Evolutionary conservation across 495 filamentous ascomycete species (phyloP), one percentile per base, ranked within the genome.

Genomic region (Talaromyces proteolyticus): DNA sequence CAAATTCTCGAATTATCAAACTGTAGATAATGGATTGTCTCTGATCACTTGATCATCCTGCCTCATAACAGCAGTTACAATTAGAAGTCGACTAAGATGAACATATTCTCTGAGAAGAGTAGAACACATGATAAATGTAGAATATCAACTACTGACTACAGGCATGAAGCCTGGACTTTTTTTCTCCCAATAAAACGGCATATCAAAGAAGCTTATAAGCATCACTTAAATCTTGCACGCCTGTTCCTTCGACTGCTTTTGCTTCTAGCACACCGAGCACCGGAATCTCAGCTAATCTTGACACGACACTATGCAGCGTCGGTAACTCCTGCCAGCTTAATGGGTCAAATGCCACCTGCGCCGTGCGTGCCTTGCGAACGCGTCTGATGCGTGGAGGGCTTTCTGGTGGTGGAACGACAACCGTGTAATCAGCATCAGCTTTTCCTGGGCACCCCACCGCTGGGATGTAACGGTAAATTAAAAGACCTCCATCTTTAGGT

Each of bases 241-340:
- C 76, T 17, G 50, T 56, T 0, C 76, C 75, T 49, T 76, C 67
- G 5, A 77, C 70, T 4, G 81, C 61, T 36, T 66, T 78, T 3
- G 70, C 75, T 11, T 65, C 64, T 14, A 82, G 59, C 42, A 80
- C 53, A 49, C 75, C 72, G 54, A 78, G 78, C 6, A 78, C 59
- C 0, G 76, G 79, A 40, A 84, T 68, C 44, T 79, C 76, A 0
- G 68, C 73, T 51, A 82, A 50, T 21, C 63, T 60, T 37, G 61
- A 59, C 19, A 77, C 58, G 21, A 82, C 62, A 61, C 80, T 75
- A 52, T 82, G 75, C 36, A 82, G 58, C 2, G 76, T 82, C 0
- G 80, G 79, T 44, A 82, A 54, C 17, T 57, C 57, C 22, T 76
- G 60, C 75, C 68, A 76, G 48, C 73, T 66, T 17, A 73, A 55